These are phyloP conservation scores for Fusarium staphyleae DNA, from an alignment of 2,329 filamentous ascomycete genomes.

Conservation along the genomic window DNA sequence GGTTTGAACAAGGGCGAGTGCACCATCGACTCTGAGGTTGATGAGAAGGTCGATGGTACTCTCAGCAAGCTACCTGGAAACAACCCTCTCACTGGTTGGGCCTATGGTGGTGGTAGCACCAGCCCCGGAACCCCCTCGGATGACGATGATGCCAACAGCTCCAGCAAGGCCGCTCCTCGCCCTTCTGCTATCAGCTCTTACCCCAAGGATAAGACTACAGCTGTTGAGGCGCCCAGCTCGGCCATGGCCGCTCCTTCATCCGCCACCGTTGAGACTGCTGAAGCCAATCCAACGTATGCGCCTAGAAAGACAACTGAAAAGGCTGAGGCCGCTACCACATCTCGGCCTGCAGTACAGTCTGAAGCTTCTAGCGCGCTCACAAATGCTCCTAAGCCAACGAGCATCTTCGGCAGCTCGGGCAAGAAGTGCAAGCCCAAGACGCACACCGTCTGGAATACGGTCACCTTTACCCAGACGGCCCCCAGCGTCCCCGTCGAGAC, in stretches of 20 bases:
- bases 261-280: not conserved
- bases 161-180: conserved; percentile 11
- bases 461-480: conserved; percentile 51
- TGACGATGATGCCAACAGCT: conserved; percentile 12
- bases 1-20: conserved; percentile 61
- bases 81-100: conserved; percentile 62
- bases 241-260: conserved; percentile 19
- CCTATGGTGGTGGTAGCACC: conserved; percentile 51
- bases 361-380: conserved; percentile 17
- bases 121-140: conserved; percentile 6
- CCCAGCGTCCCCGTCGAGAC: conserved; percentile 29
- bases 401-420: conserved; percentile 24
- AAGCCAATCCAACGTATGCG: conserved; percentile 6
- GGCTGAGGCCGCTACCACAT: conserved; percentile 16
- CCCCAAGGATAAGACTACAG: conserved; percentile 20
- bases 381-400: conserved; percentile 25
- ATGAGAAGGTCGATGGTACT: conserved; percentile 54
- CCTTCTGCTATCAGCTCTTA: conserved; percentile 23
- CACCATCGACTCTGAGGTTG: conserved; percentile 56
- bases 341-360: conserved; percentile 25
- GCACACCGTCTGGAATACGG: conserved; percentile 54
- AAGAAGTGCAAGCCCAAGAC: conserved; percentile 41
- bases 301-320: conserved; percentile 8
- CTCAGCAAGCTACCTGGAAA: conserved; percentile 61
- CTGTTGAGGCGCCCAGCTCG: conserved; percentile 9